Evolutionary conservation across 768 basidiomycete species (phyloP).

Genomic region (Hebeloma cylindrosporum): DNA sequence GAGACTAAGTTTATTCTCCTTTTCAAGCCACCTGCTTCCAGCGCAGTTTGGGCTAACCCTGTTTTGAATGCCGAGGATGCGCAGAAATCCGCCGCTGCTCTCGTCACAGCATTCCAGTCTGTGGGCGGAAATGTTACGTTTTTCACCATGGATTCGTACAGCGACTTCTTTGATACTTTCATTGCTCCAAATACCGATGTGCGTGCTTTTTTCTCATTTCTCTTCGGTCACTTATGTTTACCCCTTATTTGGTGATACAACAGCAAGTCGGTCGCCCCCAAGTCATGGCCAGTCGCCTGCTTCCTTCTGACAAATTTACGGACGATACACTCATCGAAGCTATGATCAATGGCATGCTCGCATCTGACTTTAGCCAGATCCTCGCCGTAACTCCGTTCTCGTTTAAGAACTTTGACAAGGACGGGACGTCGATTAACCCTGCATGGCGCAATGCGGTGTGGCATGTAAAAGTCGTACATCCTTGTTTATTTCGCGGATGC

Average conservation of each 20-base stretch:
- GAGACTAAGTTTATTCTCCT: neutral
- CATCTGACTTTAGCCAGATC: constrained; percentile 22
- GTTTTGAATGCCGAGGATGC: constrained; percentile 10
- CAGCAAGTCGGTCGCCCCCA: constrained; percentile 21
- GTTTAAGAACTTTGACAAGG: constrained; percentile 17
- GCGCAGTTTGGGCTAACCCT: constrained; percentile 20
- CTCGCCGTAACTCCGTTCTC: constrained; percentile 17
- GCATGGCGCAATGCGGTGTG: constrained; percentile 20
- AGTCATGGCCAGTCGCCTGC: constrained; percentile 17
- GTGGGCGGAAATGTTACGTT: constrained; percentile 18
- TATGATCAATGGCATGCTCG: constrained; percentile 18
- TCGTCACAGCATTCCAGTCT: constrained; percentile 16
- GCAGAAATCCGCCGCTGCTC: constrained; percentile 12
- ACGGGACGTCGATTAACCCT: constrained; percentile 19
- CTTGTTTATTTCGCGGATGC: neutral
- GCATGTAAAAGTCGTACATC: constrained; percentile 11
- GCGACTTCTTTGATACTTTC: constrained; percentile 21
- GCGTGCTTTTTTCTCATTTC: neutral
- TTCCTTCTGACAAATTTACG: constrained; percentile 11
- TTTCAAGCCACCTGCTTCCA: constrained; percentile 12
- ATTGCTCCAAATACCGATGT: constrained; percentile 20
- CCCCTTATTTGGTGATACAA: neutral
- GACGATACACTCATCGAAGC: constrained; percentile 16
- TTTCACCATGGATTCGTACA: constrained; percentile 16
- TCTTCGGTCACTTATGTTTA: neutral